Evolutionary conservation across 225 moss, liverwort and hornwort species (phyloP).

Genomic region (Sphagnum contortum): DNA sequence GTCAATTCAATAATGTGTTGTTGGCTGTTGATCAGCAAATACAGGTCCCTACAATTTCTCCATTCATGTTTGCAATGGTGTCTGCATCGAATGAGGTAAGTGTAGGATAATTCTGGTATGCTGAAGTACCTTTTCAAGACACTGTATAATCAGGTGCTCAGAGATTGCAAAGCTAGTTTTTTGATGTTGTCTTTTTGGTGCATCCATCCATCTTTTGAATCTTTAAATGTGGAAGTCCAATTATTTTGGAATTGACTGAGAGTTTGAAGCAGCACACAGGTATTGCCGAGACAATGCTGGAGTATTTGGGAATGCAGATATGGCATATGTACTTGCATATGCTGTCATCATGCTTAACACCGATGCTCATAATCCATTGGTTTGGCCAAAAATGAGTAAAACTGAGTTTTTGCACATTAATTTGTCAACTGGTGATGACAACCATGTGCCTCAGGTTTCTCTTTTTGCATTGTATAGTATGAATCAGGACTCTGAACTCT

Average conservation of each 20-base stretch:
- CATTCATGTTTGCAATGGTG: too few relatives aligned
- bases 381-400: slow-evolving; percentile 92
- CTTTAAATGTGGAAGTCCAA: too few relatives aligned
- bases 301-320: slow-evolving; percentile 89
- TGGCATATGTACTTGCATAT: slow-evolving; percentile 87
- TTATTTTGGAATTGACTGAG: neutral
- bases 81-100: too few relatives aligned
- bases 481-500: too few relatives aligned
- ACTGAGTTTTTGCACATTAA: slow-evolving; percentile 89
- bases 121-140: too few relatives aligned
- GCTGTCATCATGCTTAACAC: slow-evolving; percentile 98
- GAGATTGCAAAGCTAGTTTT: too few relatives aligned
- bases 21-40: too few relatives aligned
- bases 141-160: too few relatives aligned
- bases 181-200: too few relatives aligned
- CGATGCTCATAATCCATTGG: slow-evolving; percentile 93
- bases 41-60: too few relatives aligned
- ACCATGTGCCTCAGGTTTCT: slow-evolving; percentile 61
- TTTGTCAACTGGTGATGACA: slow-evolving; percentile 64
- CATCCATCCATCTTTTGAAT: neutral
- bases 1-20: neutral
- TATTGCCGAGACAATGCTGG: slow-evolving; percentile 84
- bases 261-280: slow-evolving; percentile 12
- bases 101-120: too few relatives aligned
- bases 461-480: too few relatives aligned